Evolutionary conservation across 768 basidiomycete genomes (phyloP), one percentile per base, ranked within the genome.

Genomic region (Collybiopsis confluens): DNA sequence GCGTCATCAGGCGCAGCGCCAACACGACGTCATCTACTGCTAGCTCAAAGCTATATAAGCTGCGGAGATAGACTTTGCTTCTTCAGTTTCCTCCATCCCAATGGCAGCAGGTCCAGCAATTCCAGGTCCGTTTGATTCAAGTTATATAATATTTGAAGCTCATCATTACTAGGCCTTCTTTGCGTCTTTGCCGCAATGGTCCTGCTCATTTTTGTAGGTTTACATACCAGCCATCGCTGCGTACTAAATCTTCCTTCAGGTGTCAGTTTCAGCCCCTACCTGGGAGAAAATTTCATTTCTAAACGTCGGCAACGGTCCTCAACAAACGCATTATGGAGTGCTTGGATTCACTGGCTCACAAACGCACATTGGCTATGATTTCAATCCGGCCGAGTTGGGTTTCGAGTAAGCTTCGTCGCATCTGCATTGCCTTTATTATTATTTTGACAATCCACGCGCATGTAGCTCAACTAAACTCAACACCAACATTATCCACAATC

Each of bases 251-350:
- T 36, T 26, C 11, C 18, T 42, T 30, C 61, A 86, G 85, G 85
- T 81, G 2, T 89, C 82, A 26, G 81, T 91, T 20, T 85, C 87
- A 15, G 68, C 79, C 46, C 89, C 90, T 44, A 88, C 83, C 59
- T 92, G 90, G 91, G 63, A 85, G 38, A 63, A 64, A 21, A 73
- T 92, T 42, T 85, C 79, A 18, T 91, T 89, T 73, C 75, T 93
- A 38, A 69, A 81, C 49, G 81, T 81, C 21, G 70, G 70, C 7
- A 57, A 64, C 10, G 73, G 69, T 4, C 64, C 65, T 21, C n/a
- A 47, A 13, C 55, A 70, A 60, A 72, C 70, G 54, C 76, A 76
- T 56, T 92, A 85, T 61, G 91, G 91, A 60, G 79, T 86, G n/a
- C 90, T 90, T 63, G 90, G 90, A 3, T 83, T 75, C 68, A 88